These are phyloP conservation scores for Rhododendron henanense DNA, from an alignment of 148 eudicot species.

Conservation along the genomic window DNA sequence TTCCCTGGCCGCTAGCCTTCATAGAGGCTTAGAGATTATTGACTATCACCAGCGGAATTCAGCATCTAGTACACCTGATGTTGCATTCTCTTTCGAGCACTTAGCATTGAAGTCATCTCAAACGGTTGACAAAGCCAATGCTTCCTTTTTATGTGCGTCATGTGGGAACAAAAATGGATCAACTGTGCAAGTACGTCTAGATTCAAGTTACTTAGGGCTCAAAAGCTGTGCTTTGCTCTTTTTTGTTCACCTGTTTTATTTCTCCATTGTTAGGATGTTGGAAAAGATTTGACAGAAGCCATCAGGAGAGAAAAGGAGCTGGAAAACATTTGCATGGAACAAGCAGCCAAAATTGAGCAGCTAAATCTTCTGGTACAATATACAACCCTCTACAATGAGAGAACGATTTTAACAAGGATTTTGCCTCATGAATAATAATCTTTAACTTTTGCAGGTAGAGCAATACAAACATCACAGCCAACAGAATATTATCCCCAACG, in stretches of 20 bases:
- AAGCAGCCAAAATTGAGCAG: slow-evolving; percentile 81
- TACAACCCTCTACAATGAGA: neutral
- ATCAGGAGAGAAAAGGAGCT: slow-evolving; percentile 50
- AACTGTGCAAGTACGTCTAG: slow-evolving; percentile 13
- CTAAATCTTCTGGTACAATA: slow-evolving; percentile 57
- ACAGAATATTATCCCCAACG: neutral
- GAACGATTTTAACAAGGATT: neutral
- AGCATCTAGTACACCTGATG: slow-evolving; percentile 43
- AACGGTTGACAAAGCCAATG: slow-evolving; percentile 52
- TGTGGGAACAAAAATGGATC: slow-evolving; percentile 30
- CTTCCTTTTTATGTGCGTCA: slow-evolving; percentile 53
- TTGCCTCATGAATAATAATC: neutral
- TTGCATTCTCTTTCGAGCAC: slow-evolving; percentile 90
- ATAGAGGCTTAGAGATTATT: slow-evolving; percentile 79
- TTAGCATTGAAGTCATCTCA: slow-evolving; percentile 68
- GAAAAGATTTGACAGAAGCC: slow-evolving; percentile 29
- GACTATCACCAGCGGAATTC: slow-evolving; percentile 72
- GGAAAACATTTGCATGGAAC: slow-evolving; percentile 59
- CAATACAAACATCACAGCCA: slow-evolving; percentile 40
- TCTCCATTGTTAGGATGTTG: slow-evolving; percentile 36
- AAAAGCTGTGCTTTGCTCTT: neutral
- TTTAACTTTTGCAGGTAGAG: slow-evolving; percentile 48
- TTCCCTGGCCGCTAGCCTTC: slow-evolving; percentile 82
- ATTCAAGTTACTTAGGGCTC: neutral
- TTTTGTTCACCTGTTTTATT: neutral